Evolutionary conservation across 2,329 filamentous ascomycete genomes (phyloP).

Genomic region (Fusarium cicatricum): DNA sequence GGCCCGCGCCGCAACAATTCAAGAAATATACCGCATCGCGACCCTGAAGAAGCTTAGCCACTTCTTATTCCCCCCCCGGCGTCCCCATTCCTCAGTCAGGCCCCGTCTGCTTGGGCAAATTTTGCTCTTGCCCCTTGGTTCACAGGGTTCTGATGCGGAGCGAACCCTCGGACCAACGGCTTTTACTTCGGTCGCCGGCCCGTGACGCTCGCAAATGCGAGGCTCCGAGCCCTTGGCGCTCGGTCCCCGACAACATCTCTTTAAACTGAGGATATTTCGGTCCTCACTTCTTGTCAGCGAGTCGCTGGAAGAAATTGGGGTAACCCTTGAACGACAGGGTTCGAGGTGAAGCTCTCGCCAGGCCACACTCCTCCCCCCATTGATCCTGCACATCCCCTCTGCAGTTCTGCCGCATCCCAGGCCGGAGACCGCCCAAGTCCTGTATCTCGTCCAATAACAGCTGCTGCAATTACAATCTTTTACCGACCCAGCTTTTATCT

Average conservation of each 20-base stretch:
- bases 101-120: constrained; percentile 25
- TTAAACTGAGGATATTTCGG: constrained; percentile 10
- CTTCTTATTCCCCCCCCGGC: constrained; percentile 12
- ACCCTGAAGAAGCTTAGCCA: constrained; percentile 34
- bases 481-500: constrained; percentile 7
- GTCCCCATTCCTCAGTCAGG: constrained; percentile 35
- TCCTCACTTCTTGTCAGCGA: constrained; percentile 16
- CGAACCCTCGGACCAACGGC: constrained; percentile 40
- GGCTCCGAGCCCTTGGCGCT: constrained; percentile 32
- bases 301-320: constrained; percentile 28
- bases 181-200: constrained; percentile 42
- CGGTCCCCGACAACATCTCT: constrained; percentile 38
- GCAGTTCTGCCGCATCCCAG: constrained; percentile 34
- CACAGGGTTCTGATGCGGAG: not conserved
- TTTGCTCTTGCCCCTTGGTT: constrained; percentile 22
- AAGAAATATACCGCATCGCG: constrained; percentile 40
- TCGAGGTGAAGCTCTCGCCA: constrained; percentile 30
- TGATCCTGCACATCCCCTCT: constrained; percentile 19
- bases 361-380: constrained; percentile 11
- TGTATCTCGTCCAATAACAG: constrained; percentile 29
- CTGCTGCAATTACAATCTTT: constrained; percentile 28
- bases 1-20: constrained; percentile 21
- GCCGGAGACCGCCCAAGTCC: constrained; percentile 35
- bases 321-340: constrained; percentile 26
- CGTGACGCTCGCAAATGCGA: constrained; percentile 37